Evolutionary conservation across 192 early-diverging fungal species (phyloP).

Genomic region (Backusella circina): DNA sequence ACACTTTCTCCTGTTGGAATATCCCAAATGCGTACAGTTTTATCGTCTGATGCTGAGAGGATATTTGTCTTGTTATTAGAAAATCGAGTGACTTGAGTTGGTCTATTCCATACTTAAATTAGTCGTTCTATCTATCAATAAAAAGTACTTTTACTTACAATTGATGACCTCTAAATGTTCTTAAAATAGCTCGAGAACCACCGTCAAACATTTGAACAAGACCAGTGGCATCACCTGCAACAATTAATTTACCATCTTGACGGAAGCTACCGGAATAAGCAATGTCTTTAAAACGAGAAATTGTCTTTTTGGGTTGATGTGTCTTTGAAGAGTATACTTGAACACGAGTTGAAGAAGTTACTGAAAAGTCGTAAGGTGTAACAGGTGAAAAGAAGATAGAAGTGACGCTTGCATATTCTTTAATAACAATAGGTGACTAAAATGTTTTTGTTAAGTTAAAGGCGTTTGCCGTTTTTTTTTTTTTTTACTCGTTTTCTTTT

Average conservation of each 20-base stretch:
- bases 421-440: conserved; percentile 78
- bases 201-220: conserved; percentile 81
- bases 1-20: conserved; percentile 76
- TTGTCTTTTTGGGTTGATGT: conserved; percentile 81
- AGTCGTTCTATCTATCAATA: background rate
- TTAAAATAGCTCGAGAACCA: conserved; percentile 62
- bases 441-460: background rate
- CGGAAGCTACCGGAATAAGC: conserved; percentile 81
- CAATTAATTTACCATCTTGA: conserved; percentile 85
- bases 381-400: conserved; percentile 79
- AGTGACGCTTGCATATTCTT: conserved; percentile 83
- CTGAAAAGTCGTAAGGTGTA: conserved; percentile 84
- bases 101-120: conserved; percentile 37
- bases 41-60: conserved; percentile 88
- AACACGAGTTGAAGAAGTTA: conserved; percentile 86
- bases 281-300: conserved; percentile 89
- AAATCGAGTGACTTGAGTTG: conserved; percentile 82
- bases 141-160: conserved; percentile 37
- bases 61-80: conserved; percentile 76
- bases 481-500: background rate
- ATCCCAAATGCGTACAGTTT: conserved; percentile 92
- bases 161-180: conserved; percentile 54
- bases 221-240: conserved; percentile 90
- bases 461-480: background rate
- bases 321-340: conserved; percentile 88